These are phyloP conservation scores for Crotalaria pallida DNA, from an alignment of 306 rosid genomes.

Conservation along the genomic window DNA sequence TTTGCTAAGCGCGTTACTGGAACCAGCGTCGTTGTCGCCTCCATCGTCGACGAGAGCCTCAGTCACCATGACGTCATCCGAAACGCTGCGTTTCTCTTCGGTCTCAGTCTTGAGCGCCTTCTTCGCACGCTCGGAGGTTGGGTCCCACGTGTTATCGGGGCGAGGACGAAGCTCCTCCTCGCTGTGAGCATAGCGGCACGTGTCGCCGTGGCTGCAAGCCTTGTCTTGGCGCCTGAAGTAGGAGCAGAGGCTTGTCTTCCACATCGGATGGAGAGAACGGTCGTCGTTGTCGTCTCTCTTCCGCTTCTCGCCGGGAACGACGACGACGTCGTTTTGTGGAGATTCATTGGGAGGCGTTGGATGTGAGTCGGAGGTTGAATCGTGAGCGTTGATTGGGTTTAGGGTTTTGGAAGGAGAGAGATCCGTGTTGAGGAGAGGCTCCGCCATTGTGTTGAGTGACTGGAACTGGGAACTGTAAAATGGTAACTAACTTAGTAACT, in stretches of 20 bases:
- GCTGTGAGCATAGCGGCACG: conserved; percentile 75
- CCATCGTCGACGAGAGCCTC: conserved; percentile 56
- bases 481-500: not conserved
- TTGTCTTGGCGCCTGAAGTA: conserved; percentile 59
- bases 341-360: not conserved
- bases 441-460: no score
- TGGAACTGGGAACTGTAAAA: no score
- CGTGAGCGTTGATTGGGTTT: conserved; percentile 37
- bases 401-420: conserved; percentile 31
- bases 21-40: not conserved
- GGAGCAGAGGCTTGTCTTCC: conserved; percentile 93
- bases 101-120: conserved; percentile 45
- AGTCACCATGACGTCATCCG: conserved; percentile 64
- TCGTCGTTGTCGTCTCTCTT: conserved; percentile 48
- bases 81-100: conserved; percentile 1
- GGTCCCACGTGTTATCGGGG: conserved; percentile 91
- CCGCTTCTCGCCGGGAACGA: conserved; percentile 48
- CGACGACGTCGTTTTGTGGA: conserved; percentile 32
- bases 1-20: conserved; percentile 43
- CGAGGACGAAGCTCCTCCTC: conserved; percentile 86
- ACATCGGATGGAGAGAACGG: conserved; percentile 45
- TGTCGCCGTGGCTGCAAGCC: conserved; percentile 68
- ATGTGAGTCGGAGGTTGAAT: conserved; percentile 6
- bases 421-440: conserved; percentile 33
- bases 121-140: conserved; percentile 80